Percentiles rank a stretch among this genome's conserved stretches.
These are phyloP conservation scores for Brassica napus DNA, from an alignment of 345 rosid genomes.

Conservation along the genomic window Da-Ae NC_063445.1:4141001-4141500, in stretches of 20 bases:
- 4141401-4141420: constrained; percentile 36
- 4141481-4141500: constrained; percentile 72
- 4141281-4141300: constrained; percentile 61
- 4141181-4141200: constrained; percentile 45
- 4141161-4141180: constrained; percentile 62
- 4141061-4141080: not conserved
- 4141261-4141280: constrained; percentile 70
- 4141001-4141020: constrained; percentile 4
- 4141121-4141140: constrained; percentile 51
- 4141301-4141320: constrained; percentile 57
- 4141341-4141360: constrained; percentile 1
- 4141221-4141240: constrained; percentile 17
- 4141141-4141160: constrained; percentile 50
- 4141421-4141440: constrained; percentile 67
- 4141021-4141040: constrained; percentile 1
- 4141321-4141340: constrained; percentile 68
- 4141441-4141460: constrained; percentile 64
- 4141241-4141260: constrained; percentile 38
- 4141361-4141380: not conserved
- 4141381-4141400: constrained; percentile 21
- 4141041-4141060: not conserved
- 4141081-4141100: constrained; percentile 10
- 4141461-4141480: constrained; percentile 66
- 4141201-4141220: constrained; percentile 2
- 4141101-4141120: constrained; percentile 49